A percentile compares a stretch with the other conserved stretches of the same genome.
Evolutionary conservation across 768 basidiomycete genomes (phyloP).

Genomic region (Russula ochroleuca): DNA sequence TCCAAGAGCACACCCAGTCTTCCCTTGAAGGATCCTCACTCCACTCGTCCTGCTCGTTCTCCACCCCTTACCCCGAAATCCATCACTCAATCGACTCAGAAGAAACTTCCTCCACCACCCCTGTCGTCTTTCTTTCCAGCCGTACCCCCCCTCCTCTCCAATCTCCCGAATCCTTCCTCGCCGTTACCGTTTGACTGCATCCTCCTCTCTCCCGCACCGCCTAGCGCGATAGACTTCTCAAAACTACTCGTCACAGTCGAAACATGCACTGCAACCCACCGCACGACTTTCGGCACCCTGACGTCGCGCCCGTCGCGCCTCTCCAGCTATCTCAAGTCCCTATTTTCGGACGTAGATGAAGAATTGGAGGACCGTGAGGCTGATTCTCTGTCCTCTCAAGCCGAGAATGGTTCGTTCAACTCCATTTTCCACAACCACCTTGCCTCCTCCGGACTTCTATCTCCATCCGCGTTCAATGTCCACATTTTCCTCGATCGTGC

Average conservation of each 20-base stretch:
- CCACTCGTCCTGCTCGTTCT: conserved; percentile 37
- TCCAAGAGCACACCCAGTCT: conserved; percentile 28
- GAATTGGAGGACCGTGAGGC: conserved; percentile 41
- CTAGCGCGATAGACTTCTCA: conserved; percentile 52
- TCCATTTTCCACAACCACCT: conserved; percentile 60
- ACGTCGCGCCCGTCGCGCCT: conserved; percentile 66
- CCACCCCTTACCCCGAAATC: conserved; percentile 31
- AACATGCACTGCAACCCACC: conserved; percentile 61
- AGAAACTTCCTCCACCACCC: conserved; percentile 29
- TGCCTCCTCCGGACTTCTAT: conserved; percentile 53
- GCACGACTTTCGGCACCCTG: conserved; percentile 64
- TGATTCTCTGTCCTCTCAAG: conserved; percentile 53
- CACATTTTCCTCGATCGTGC: conserved; percentile 79
- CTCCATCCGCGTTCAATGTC: conserved; percentile 42
- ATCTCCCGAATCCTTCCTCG: conserved; percentile 43
- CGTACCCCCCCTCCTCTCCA: conserved; percentile 47
- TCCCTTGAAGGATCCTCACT: conserved; percentile 30
- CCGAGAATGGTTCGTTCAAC: conserved; percentile 42
- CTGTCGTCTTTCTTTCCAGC: conserved; percentile 40
- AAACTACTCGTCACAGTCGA: conserved; percentile 69
- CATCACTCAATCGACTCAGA: conserved; percentile 27
- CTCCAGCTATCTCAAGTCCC: conserved; percentile 37
- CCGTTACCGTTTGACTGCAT: conserved; percentile 61
- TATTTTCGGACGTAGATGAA: conserved; percentile 34
- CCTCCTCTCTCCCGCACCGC: conserved; percentile 49